Evolutionary conservation across 805 yeast genomes (phyloP).

Genomic region (Candida corydali): DNA sequence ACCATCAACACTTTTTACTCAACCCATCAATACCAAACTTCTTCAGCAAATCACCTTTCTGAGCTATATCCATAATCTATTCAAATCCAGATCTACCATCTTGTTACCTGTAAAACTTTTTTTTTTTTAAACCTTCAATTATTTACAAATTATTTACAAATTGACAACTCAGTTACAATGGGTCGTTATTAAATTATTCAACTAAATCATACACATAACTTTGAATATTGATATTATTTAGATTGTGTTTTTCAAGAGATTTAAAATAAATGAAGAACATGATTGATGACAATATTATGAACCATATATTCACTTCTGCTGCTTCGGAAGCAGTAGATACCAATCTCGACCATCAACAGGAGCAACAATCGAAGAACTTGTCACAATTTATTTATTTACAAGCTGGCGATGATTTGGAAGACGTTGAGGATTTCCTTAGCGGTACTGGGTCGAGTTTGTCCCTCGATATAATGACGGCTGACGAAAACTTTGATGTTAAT

Average conservation of each 20-base stretch:
- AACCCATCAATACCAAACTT: no score
- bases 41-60: no score
- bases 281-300: constrained; percentile 12
- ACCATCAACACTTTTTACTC: no score
- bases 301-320: constrained; percentile 5
- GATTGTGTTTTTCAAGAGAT: constrained; percentile 7
- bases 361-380: constrained; percentile 5
- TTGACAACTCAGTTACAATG: constrained; percentile 1
- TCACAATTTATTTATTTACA: constrained; percentile 6
- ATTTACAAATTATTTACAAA: not conserved
- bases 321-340: constrained; percentile 5
- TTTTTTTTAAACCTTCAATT: no score
- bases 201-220: not conserved
- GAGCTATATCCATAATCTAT: no score
- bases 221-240: constrained; percentile 9
- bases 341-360: constrained; percentile 2
- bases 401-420: constrained; percentile 3
- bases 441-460: constrained; percentile 5
- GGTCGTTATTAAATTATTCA: constrained; percentile 1
- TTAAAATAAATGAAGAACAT: constrained; percentile 6
- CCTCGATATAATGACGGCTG: constrained; percentile 9
- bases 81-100: no score
- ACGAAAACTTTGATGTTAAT: constrained; percentile 5
- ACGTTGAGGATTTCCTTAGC: not conserved
- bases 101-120: no score